Evolutionary conservation across 202 grass and related monocot genomes (phyloP), one percentile per base, ranked within the genome.

Genomic region (Setaria viridis): DNA sequence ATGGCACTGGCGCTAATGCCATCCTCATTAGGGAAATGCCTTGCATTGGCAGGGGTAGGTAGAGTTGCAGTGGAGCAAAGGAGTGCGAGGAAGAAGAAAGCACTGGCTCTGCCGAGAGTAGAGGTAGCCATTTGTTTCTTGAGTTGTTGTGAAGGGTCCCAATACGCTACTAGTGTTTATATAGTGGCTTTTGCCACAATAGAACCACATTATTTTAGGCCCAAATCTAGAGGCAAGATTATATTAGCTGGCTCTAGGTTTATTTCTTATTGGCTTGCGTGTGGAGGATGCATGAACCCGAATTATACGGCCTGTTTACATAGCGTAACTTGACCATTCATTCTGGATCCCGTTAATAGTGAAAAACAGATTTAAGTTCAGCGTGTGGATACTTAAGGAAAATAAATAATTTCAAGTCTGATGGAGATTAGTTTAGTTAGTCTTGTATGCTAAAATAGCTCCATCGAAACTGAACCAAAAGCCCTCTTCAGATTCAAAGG

Each of bases 181-280:
- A 83, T 90, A 87, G 80, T 41, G 46, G 4, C 39, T 41, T 39
- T 82, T 14, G 60, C 1, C 15, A 72, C 45, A 30, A 35, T 50
- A 1, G 41, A 58, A 63, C 41, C 41, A 35, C 10, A 33, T 56
- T 64, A 8, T 50, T 60, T 64, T 54, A 11, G 67, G 84, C 66
- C 49, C 84, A 82, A 73, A 86, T 83, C 79, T 79, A 73, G 84
- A 83, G 88, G 79, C 88, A 63, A 39, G 47, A 25, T 25, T 25
- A 19, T 47, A 67, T 64, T 29, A 59, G 33, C 33, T 45, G 6
- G 59, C 50, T 50, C 76, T 83, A 35, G 29, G 45, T 62, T 57
- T 80, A 62, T 81, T 70, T 57, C 25, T 50, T 32, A 46, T 45
- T 65, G 51, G 79, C 32, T 90, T 83, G 88, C 80, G 74, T 87